Conservation (phyloP, 257 asterid genomes). For the Solanum lignicaule region DNA sequence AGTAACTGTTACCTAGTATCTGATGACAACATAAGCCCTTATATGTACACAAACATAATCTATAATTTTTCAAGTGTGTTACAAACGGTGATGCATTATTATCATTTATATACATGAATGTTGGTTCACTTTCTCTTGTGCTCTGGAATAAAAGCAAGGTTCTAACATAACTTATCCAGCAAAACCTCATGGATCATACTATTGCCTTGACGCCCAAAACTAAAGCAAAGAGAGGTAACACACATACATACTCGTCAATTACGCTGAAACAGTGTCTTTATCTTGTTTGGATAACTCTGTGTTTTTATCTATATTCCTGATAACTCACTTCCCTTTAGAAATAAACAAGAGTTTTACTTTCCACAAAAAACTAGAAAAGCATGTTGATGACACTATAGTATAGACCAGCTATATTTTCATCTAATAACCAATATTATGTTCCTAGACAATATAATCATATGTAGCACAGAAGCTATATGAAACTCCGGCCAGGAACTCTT, state of each 20-base stretch:
- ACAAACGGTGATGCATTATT: background rate
- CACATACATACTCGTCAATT: background rate
- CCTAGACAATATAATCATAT: background rate
- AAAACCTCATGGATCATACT: background rate
- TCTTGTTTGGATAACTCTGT: background rate
- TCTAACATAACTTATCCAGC: background rate
- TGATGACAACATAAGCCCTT: background rate
- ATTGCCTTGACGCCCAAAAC: background rate
- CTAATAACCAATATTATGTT: background rate
- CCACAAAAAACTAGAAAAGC: background rate
- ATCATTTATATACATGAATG: background rate
- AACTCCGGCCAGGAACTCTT: background rate
- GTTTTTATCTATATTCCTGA: background rate
- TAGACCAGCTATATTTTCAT: background rate
- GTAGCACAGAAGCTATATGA: background rate
- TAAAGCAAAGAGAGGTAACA: background rate
- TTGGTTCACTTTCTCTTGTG: background rate
- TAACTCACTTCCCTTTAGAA: background rate
- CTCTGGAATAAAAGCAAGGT: background rate
- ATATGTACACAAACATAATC: background rate
- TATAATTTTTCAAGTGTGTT: background rate
- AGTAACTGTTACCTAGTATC: background rate
- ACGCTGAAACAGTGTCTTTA: background rate
- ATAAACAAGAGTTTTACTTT: background rate
- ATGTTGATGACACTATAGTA: background rate